Base-by-base conservation (phyloP, 768 basidiomycete genomes). In the Suillus tomentosus region DNA sequence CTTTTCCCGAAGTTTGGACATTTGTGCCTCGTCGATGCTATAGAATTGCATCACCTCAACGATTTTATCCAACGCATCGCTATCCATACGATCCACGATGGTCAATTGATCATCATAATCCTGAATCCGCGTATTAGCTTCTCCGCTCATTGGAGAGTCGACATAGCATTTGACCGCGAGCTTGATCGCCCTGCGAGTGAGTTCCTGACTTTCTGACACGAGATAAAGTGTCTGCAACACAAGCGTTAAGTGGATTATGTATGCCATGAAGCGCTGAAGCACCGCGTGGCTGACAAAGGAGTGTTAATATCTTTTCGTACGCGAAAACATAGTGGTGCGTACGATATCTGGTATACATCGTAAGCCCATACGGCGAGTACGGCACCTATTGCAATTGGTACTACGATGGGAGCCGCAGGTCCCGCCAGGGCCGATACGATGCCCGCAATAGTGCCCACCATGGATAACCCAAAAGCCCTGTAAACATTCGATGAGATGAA, bases 201-300 rank as follows among this genome's bases (percentile, higher is more conserved):
- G 34, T 11, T 34, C 53, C 14, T 39, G n/a, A 14, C 3, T 56
- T n/a, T 60, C 47, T 19, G 60, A 48, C 4, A 65, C 1, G 1
- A 56, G 36, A 36, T 69, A 73, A 7, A 73, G 56, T 9, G 56
- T 67, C n/a, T 73, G 70, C 62, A 73, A 64, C n/a, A 73, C 62
- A 36, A 71, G 62, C 0, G 70, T 73, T 2, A 73, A 40, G 55
- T 73, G 70, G 34, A 73, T 59, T 34, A 73, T 73, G 61, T 73
- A 73, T 14, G 66, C 64, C 57, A 73, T 73, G 14, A 73, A 65
- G 50, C 58, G 64, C 22, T 64, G 69, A 17, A 66, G 61, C 27
- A 65, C 65, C 22, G 47, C 15, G n/a, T 39, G 51, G 27, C 65
- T 61, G 42, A 47, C 22, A 11, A 62, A 5, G n/a, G 24, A 14